Base-by-base conservation (phyloP, 257 asterid genomes). In the Scutellaria barbata region DNA sequence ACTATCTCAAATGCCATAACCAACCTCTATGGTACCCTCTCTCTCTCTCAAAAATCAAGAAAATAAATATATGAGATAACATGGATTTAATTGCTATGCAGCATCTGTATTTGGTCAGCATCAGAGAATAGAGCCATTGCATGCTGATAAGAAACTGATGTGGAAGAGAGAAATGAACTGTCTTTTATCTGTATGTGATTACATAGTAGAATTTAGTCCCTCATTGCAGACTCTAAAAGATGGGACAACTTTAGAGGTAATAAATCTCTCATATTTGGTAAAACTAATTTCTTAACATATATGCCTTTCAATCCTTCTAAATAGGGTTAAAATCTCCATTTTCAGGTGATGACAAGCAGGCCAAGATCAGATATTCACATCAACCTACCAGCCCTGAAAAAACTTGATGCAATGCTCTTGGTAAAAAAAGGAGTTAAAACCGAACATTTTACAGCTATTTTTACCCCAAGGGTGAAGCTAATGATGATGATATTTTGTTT, bases 111-210 rank as follows among this genome's bases (percentile, higher is more conserved):
- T 88, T 77, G 97, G 96, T 7, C 95, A 88, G 25, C 94, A 88
- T 37, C 88, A 81, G 74, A 87, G 84, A 75, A 71, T 95, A 70
- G 95, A 92, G 81, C 97, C 97, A 51, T 63, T 93, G 77, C 83
- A 76, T 66, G 69, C 52, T 12, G 96, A 90, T 14, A 90, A 85
- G 81, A 88, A 84, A 68, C 16, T 74, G 74, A 90, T 85, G 93
- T 93, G 97, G 98, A 88, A 80, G 74, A 85, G 95, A 82, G 98
- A 90, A 81, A 93, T 90, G 96, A 85, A 84, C 22, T 93, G 96
- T 65, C 79, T 90, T 48, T 45, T 88, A 60, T 88, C 90, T 48
- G 84, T 89, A 1, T 88, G 98, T 75, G 95, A 93, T 75, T 86
- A 83, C 81, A 93, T 93, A 2, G 83, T 88, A 7, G 96, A 93